These are phyloP conservation scores for Taphrina flavorubra DNA, from an alignment of 1,139 yeast species.

Conservation along the genomic window DNA sequence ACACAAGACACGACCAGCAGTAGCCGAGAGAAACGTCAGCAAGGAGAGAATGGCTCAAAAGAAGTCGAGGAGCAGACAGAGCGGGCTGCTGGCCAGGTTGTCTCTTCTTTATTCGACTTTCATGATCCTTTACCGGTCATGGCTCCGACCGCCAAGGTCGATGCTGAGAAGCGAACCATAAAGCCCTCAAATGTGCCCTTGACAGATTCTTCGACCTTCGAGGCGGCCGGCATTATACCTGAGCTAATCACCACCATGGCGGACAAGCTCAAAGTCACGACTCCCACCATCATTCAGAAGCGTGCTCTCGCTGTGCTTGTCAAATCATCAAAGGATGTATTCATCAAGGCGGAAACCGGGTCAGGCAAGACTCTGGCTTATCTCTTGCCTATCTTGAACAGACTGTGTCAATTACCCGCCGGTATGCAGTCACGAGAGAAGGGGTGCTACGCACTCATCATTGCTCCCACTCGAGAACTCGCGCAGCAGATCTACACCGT, in stretches of 20 bases:
- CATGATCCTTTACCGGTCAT: slow-evolving; percentile 55
- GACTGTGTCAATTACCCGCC: slow-evolving; percentile 63
- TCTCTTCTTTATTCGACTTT: slow-evolving; percentile 85
- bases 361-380: slow-evolving; percentile 95
- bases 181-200: slow-evolving; percentile 82
- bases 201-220: slow-evolving; percentile 68
- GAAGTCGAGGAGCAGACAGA: background rate
- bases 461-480: slow-evolving; percentile 92
- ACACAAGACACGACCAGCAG: slow-evolving; percentile 14
- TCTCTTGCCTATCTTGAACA: slow-evolving; percentile 77
- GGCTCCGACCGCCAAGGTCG: slow-evolving; percentile 50
- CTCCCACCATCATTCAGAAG: slow-evolving; percentile 88
- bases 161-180: slow-evolving; percentile 45
- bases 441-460: slow-evolving; percentile 84
- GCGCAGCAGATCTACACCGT: slow-evolving; percentile 91
- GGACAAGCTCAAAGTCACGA: slow-evolving; percentile 63
- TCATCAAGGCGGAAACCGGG: slow-evolving; percentile 95
- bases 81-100: slow-evolving; percentile 52
- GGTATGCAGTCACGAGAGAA: slow-evolving; percentile 66
- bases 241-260: slow-evolving; percentile 62
- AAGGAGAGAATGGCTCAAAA: background rate
- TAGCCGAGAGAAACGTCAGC: background rate
- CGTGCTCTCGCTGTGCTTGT: slow-evolving; percentile 76
- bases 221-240: slow-evolving; percentile 70
- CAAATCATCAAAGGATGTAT: slow-evolving; percentile 55